Evolutionary conservation across 495 filamentous ascomycete genomes (phyloP).

Genomic region (Lepraria neglecta): DNA sequence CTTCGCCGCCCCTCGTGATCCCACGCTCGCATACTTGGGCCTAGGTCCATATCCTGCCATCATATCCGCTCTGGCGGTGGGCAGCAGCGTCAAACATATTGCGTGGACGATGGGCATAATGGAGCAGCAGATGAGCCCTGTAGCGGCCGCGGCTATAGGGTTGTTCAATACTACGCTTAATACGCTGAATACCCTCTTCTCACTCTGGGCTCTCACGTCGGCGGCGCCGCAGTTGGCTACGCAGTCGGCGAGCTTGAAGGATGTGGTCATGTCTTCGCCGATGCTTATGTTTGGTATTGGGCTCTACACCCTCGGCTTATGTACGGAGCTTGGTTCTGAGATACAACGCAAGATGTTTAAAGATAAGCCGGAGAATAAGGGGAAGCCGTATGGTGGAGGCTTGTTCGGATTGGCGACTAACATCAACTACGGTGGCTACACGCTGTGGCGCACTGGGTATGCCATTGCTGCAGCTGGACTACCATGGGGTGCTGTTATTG

Average conservation of each 20-base stretch:
- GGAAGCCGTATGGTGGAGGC: conserved; percentile 48
- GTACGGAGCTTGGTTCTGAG: conserved; percentile 46
- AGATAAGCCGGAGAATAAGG: conserved; percentile 44
- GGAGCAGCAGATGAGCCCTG: conserved; percentile 40
- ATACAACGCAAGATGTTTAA: conserved; percentile 51
- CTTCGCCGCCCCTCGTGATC: conserved; percentile 9
- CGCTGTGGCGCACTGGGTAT: conserved; percentile 50
- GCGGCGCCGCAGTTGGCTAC: conserved; percentile 28
- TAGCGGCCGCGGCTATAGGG: conserved; percentile 33
- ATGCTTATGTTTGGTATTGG: conserved; percentile 38
- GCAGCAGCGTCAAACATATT: conserved; percentile 46
- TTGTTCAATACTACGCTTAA: conserved; percentile 46
- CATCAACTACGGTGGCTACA: conserved; percentile 54
- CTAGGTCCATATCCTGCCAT: conserved; percentile 55
- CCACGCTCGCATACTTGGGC: conserved; percentile 40
- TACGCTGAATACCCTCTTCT: conserved; percentile 41
- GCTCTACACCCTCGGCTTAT: conserved; percentile 44
- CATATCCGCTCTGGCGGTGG: conserved; percentile 49
- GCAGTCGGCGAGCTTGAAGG: conserved; percentile 14
- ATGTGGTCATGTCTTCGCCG: conserved; percentile 25
- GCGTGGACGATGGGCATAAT: conserved; percentile 38
- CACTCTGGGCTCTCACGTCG: conserved; percentile 38
- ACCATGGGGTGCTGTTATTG: conserved; percentile 36
- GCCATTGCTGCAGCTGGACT: conserved; percentile 44
- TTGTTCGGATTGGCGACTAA: conserved; percentile 50